Conservation (phyloP, 257 asterid genomes). For the Cruciata laevipes region DNA sequence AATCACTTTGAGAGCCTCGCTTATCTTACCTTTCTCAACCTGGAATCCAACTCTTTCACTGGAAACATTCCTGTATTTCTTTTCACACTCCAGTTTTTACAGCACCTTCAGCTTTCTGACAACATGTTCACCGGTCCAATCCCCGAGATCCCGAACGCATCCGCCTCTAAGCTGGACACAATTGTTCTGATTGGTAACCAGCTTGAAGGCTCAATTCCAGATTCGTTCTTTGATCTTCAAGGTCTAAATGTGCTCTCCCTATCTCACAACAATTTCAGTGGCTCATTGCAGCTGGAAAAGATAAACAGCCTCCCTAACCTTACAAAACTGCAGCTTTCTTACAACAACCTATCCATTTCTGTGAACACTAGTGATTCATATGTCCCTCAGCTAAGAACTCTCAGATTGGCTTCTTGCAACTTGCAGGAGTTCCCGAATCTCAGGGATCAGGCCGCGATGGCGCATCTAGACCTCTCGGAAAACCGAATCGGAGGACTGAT, state of each 20-base stretch:
- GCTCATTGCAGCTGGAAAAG: conserved; percentile 20
- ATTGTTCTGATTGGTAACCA: conserved; percentile 20
- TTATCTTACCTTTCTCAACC: background rate
- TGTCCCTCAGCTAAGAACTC: conserved; percentile 5
- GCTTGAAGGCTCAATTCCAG: conserved; percentile 16
- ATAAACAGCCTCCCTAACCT: conserved; percentile 14
- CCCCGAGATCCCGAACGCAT: conserved; percentile 5
- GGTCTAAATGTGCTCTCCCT: conserved; percentile 15
- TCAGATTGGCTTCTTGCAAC: conserved; percentile 27
- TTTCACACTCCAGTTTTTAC: conserved; percentile 10
- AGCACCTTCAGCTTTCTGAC: no score
- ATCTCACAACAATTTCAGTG: conserved; percentile 22
- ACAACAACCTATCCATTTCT: conserved; percentile 24
- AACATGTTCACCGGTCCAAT: no score
- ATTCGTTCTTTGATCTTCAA: conserved; percentile 16
- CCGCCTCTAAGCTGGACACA: conserved; percentile 12
- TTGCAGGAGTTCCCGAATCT: conserved; percentile 24
- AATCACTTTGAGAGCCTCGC: conserved; percentile 11
- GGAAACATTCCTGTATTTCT: conserved; percentile 21
- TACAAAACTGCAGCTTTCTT: conserved; percentile 23
- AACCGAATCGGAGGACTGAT: conserved; percentile 27
- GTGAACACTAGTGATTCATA: background rate
- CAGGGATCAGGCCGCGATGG: conserved; percentile 8
- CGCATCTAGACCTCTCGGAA: conserved; percentile 28
- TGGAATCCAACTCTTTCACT: background rate